Percentiles rank a stretch among this genome's conserved stretches.
Conservation (phyloP, 768 basidiomycete species). For the Leccinum rimulosum region DNA sequence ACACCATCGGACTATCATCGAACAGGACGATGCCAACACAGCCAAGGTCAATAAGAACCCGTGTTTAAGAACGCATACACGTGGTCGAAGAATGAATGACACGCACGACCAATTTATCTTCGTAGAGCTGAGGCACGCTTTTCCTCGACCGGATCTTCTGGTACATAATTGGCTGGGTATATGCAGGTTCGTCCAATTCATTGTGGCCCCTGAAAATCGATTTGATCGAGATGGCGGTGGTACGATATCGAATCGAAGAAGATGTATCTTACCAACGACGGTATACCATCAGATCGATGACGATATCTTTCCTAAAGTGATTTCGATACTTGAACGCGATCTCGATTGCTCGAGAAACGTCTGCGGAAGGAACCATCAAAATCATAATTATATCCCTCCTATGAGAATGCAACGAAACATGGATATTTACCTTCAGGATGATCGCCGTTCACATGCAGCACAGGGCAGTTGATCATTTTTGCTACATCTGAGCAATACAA, state of each 20-base stretch:
- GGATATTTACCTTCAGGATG: slow-evolving; percentile 64
- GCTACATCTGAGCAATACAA: slow-evolving; percentile 86
- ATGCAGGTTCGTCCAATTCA: slow-evolving; percentile 82
- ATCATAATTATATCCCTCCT: background rate
- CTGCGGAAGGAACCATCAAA: slow-evolving; percentile 34
- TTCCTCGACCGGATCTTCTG: slow-evolving; percentile 74
- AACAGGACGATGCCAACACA: background rate
- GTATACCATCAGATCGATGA: slow-evolving; percentile 87
- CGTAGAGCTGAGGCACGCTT: slow-evolving; percentile 56
- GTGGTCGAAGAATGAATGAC: background rate
- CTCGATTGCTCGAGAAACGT: slow-evolving; percentile 82
- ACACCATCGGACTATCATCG: slow-evolving; percentile 29
- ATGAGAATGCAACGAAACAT: background rate
- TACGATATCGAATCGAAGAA: background rate
- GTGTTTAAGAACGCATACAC: background rate
- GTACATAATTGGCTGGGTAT: slow-evolving; percentile 92
- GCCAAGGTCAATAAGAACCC: background rate
- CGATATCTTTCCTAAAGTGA: slow-evolving; percentile 87
- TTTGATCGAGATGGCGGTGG: background rate
- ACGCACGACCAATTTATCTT: slow-evolving; percentile 71
- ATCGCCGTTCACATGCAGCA: slow-evolving; percentile 91
- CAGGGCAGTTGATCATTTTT: slow-evolving; percentile 88
- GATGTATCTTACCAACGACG: slow-evolving; percentile 60
- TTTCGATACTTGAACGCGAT: slow-evolving; percentile 87
- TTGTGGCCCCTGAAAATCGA: slow-evolving; percentile 67